Evolutionary conservation across 257 asterid genomes (phyloP).

Genomic region (Gentiana macrophylla): DNA sequence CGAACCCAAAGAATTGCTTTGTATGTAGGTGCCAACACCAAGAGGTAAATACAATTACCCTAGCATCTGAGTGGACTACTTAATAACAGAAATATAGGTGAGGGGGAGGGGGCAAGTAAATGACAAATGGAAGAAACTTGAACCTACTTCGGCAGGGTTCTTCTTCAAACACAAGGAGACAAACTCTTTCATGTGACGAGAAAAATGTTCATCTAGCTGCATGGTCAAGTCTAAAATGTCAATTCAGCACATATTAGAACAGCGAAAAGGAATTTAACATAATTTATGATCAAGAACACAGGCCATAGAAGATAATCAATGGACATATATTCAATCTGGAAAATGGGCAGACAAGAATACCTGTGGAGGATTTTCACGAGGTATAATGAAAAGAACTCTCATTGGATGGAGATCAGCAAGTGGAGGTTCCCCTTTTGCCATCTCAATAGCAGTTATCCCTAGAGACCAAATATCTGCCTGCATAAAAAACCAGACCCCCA

Average conservation of each 20-base stretch:
- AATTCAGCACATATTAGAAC: constrained; percentile 8
- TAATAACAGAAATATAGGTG: too few relatives aligned
- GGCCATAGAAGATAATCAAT: neutral
- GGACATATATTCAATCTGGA: neutral
- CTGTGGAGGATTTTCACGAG: constrained; percentile 99
- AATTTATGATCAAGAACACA: neutral
- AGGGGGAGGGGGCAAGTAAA: constrained; percentile 8
- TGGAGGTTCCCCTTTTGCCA: constrained; percentile 99
- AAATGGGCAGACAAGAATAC: constrained; percentile 22
- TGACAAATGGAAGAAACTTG: constrained; percentile 8
- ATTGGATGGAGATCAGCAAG: constrained; percentile 98
- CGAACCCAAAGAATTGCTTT: too few relatives aligned
- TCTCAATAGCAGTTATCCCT: constrained; percentile 95
- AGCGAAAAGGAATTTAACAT: neutral
- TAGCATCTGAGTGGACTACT: too few relatives aligned
- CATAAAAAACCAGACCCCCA: constrained; percentile 19
- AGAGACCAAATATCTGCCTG: constrained; percentile 99
- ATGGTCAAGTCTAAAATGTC: constrained; percentile 18
- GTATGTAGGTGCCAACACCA: too few relatives aligned
- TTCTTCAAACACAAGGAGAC: constrained; percentile 84
- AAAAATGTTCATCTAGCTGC: constrained; percentile 98
- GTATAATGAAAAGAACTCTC: constrained; percentile 98
- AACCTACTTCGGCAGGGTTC: constrained; percentile 82
- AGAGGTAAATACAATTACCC: too few relatives aligned
- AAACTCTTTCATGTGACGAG: constrained; percentile 91